Percentiles rank a stretch among this genome's conserved stretches.
Conservation (phyloP, 768 basidiomycete species). For the Tylopilus plumbeoviolaceoides region DNA sequence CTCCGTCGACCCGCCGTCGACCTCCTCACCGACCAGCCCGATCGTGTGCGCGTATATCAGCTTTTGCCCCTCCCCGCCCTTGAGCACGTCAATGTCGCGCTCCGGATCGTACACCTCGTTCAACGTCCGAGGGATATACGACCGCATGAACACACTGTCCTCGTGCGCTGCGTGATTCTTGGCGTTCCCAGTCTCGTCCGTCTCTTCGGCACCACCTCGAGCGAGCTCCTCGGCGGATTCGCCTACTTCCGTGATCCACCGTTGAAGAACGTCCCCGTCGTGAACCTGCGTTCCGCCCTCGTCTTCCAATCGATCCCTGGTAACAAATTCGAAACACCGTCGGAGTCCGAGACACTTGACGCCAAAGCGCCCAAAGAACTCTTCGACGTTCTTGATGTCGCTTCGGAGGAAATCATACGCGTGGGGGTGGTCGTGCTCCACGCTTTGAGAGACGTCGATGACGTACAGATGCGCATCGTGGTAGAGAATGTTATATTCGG, state of each 20-base stretch:
- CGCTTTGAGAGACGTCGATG: conserved; percentile 98
- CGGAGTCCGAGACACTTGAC: conserved; percentile 75
- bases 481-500: conserved; percentile 96
- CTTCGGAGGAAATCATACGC: conserved; percentile 94
- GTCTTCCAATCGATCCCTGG: conserved; percentile 44
- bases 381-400: conserved; percentile 90
- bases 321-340: conserved; percentile 87
- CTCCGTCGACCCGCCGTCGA: conserved; percentile 14
- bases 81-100: conserved; percentile 76
- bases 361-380: conserved; percentile 79
- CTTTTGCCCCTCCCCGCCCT: conserved; percentile 61
- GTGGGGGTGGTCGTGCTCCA: conserved; percentile 95
- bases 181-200: conserved; percentile 10
- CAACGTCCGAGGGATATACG: conserved; percentile 89
- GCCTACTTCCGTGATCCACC: conserved; percentile 44
- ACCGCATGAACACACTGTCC: conserved; percentile 83
- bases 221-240: conserved; percentile 15
- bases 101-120: conserved; percentile 96
- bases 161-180: conserved; percentile 44
- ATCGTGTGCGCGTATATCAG: conserved; percentile 89
- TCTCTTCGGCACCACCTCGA: conserved; percentile 4
- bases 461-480: conserved; percentile 80
- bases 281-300: conserved; percentile 24
- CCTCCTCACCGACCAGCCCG: conserved; percentile 54
- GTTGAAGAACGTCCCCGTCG: conserved; percentile 33